Evolutionary conservation across 163 green algal species (phyloP).

Genomic region (Chlorella variabilis): DNA sequence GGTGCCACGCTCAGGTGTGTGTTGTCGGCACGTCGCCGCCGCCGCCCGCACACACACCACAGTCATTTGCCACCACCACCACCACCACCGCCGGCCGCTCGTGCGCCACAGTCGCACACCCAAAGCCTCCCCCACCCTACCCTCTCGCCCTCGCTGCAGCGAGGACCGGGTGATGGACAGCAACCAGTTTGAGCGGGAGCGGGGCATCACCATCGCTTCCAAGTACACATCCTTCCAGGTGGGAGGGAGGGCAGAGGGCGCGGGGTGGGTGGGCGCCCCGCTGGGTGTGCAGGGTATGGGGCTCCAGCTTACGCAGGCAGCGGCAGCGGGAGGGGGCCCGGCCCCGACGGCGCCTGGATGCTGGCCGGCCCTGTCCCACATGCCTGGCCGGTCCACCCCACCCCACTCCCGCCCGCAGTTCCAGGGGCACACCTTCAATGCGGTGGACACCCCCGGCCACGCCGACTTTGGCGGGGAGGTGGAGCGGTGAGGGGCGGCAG

Average conservation of each 20-base stretch:
- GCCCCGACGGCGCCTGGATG: too few relatives aligned
- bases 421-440: constrained; percentile 76
- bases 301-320: too few relatives aligned
- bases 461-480: constrained; percentile 92
- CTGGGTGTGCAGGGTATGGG: too few relatives aligned
- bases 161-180: constrained; percentile 84
- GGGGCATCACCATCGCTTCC: constrained; percentile 88
- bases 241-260: neutral
- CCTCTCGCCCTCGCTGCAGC: neutral
- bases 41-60: neutral
- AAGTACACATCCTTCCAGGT: constrained; percentile 82
- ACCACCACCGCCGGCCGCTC: too few relatives aligned
- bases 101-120: too few relatives aligned
- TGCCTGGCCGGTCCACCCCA: too few relatives aligned
- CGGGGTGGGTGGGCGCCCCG: neutral
- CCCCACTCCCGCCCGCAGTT: constrained; percentile 33
- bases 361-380: too few relatives aligned
- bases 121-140: too few relatives aligned
- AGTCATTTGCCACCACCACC: too few relatives aligned
- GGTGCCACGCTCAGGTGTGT: constrained; percentile 35
- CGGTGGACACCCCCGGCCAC: constrained; percentile 88
- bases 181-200: constrained; percentile 80
- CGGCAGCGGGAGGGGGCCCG: too few relatives aligned
- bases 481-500: constrained; percentile 45
- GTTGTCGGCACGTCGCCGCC: neutral